These are phyloP conservation scores for Pyrenophora teres DNA, from an alignment of 2,329 filamentous ascomycete genomes.

Conservation along the genomic window DNA sequence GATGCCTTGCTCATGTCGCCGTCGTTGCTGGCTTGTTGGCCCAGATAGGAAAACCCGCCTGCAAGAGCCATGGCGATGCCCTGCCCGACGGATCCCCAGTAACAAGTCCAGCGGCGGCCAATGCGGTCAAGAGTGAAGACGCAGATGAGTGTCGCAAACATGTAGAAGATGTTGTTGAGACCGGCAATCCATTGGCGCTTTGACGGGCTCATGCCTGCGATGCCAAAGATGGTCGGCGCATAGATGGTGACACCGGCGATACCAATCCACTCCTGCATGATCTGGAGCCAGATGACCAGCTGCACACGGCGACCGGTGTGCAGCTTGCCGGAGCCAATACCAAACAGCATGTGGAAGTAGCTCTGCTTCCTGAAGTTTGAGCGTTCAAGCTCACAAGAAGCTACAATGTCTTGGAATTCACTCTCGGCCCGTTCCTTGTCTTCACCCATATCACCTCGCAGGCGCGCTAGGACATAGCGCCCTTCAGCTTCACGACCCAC, in stretches of 20 bases:
- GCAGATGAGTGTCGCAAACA: constrained; percentile 69
- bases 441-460: constrained; percentile 63
- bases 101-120: constrained; percentile 70
- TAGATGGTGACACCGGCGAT: constrained; percentile 65
- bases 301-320: constrained; percentile 71
- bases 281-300: constrained; percentile 72
- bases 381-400: constrained; percentile 64
- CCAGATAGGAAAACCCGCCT: constrained; percentile 64
- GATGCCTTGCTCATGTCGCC: constrained; percentile 54
- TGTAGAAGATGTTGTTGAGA: constrained; percentile 59
- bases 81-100: constrained; percentile 68
- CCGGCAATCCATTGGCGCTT: constrained; percentile 51
- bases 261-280: constrained; percentile 66
- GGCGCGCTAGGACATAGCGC: constrained; percentile 65
- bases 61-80: constrained; percentile 70
- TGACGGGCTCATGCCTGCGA: constrained; percentile 65
- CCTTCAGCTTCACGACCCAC: constrained; percentile 70
- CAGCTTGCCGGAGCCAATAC: constrained; percentile 66
- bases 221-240: constrained; percentile 64
- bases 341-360: constrained; percentile 70
- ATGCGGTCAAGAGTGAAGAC: constrained; percentile 73
- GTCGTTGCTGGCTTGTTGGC: constrained; percentile 54
- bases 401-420: constrained; percentile 70
- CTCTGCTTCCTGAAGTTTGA: constrained; percentile 57
- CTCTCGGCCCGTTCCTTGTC: constrained; percentile 50